A percentile compares a stretch with the other conserved stretches of the same genome.
Conservation (phyloP, 2,329 filamentous ascomycete species). For the Exophiala viscosa region DNA sequence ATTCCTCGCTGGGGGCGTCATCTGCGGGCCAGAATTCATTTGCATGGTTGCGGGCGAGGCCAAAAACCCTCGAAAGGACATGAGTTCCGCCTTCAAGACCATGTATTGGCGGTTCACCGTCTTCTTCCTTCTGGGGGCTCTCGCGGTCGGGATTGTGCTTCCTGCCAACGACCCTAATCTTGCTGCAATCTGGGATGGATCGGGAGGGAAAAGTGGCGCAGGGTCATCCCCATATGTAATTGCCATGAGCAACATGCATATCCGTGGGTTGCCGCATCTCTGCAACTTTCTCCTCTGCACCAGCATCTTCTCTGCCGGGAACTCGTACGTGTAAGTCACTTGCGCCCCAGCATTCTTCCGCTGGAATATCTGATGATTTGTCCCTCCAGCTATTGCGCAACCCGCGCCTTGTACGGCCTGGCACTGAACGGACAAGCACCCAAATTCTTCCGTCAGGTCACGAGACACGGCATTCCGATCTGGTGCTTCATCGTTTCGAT, state of each 20-base stretch:
- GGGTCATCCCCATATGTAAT: slow-evolving; percentile 62
- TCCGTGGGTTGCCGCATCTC: slow-evolving; percentile 53
- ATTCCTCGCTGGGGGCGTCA: slow-evolving; percentile 63
- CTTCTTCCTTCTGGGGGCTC: slow-evolving; percentile 69
- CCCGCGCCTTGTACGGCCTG: slow-evolving; percentile 64
- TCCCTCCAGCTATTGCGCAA: slow-evolving; percentile 52
- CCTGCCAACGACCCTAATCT: slow-evolving; percentile 57
- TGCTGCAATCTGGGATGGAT: slow-evolving; percentile 48
- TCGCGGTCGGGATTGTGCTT: slow-evolving; percentile 66
- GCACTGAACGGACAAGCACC: slow-evolving; percentile 67
- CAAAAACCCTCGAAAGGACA: slow-evolving; percentile 56
- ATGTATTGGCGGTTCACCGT: slow-evolving; percentile 66
- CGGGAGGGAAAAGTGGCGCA: slow-evolving; percentile 44
- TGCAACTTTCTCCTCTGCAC: slow-evolving; percentile 41
- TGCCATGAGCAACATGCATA: slow-evolving; percentile 55
- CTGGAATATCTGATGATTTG: slow-evolving; percentile 43
- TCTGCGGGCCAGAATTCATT: slow-evolving; percentile 58
- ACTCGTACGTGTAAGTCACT: slow-evolving; percentile 49
- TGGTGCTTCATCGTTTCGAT: slow-evolving; percentile 67
- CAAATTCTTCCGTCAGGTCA: slow-evolving; percentile 60
- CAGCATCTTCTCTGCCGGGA: slow-evolving; percentile 52
- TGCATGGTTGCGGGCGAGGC: slow-evolving; percentile 64
- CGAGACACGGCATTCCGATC: slow-evolving; percentile 64
- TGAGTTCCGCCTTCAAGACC: slow-evolving; percentile 64
- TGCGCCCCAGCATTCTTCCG: slow-evolving; percentile 63